phyloP scores from a whole-genome alignment of 495 filamentous ascomycete genomes.

The Physcia stellaris region DNA sequence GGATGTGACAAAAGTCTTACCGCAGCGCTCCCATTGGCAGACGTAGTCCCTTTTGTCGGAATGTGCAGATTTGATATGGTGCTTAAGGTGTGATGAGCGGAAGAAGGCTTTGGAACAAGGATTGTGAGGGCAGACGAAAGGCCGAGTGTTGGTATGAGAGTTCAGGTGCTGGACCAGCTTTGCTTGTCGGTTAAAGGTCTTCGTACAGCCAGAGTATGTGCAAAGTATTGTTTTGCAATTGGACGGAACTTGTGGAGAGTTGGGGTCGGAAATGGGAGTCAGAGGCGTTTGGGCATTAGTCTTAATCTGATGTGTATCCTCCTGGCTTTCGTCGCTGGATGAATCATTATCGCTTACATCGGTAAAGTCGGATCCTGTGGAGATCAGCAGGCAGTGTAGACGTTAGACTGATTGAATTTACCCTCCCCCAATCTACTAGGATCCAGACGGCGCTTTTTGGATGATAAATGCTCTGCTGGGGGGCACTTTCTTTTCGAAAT shows the following conservation, averaged over 20 bases:
- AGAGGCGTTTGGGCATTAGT: conserved; percentile 7
- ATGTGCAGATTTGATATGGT: conserved; percentile 74
- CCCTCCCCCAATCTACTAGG: too few species aligned
- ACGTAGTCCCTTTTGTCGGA: conserved; percentile 53
- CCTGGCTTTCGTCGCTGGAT: neutral
- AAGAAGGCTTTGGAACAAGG: conserved; percentile 72
- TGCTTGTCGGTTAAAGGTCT: conserved; percentile 79
- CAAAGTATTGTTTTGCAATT: conserved; percentile 62
- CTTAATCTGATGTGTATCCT: too few species aligned
- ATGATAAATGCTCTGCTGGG: too few species aligned
- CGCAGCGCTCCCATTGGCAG: conserved; percentile 59
- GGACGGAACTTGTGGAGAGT: conserved; percentile 37
- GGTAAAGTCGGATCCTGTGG: neutral
- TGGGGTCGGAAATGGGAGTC: conserved; percentile 12
- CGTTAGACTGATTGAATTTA: too few species aligned
- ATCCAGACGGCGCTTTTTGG: too few species aligned
- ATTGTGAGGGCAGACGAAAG: conserved; percentile 51
- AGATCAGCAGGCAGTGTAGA: too few species aligned
- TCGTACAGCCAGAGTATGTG: conserved; percentile 52
- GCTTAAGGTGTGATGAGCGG: conserved; percentile 64
- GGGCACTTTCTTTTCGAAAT: too few species aligned
- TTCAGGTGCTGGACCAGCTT: conserved; percentile 64
- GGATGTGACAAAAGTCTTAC: conserved; percentile 64
- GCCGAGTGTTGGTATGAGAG: conserved; percentile 67
- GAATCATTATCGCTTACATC: neutral